Evolutionary conservation across 106 monocot species (phyloP).

Genomic region (Amphibolis antarctica): DNA sequence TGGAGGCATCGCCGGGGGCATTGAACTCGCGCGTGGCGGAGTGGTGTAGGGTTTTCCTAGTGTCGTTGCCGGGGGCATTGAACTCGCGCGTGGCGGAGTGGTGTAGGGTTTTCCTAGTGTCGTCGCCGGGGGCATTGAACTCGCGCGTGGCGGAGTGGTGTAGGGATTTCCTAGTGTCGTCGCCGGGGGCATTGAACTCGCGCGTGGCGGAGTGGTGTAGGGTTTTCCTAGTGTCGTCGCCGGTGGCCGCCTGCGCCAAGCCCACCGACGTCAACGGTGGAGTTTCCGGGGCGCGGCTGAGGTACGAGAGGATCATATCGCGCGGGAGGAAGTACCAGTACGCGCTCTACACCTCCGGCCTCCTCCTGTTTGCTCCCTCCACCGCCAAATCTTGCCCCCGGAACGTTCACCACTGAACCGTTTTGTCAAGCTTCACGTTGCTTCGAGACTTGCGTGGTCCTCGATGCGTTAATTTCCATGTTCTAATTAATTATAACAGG

Average conservation of each 20-base stretch:
- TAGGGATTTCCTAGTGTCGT: constrained; percentile 11
- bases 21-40: too few species aligned
- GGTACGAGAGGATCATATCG: constrained; percentile 9
- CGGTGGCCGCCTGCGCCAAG: constrained; percentile 15
- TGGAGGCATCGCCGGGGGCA: too few species aligned
- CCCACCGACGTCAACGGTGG: constrained; percentile 7
- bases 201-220: constrained; percentile 2
- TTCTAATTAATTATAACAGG: too few species aligned
- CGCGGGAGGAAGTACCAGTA: neutral
- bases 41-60: too few species aligned
- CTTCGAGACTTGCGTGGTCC: too few species aligned
- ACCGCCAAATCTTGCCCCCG: neutral
- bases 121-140: neutral
- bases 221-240: constrained; percentile 11
- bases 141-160: neutral
- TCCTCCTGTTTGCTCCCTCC: constrained; percentile 10
- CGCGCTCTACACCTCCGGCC: constrained; percentile 13
- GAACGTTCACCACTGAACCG: neutral
- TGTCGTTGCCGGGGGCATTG: too few species aligned
- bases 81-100: too few species aligned
- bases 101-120: too few species aligned
- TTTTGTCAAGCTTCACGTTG: neutral
- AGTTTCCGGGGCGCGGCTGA: neutral
- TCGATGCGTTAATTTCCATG: too few species aligned
- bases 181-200: neutral